These are phyloP conservation scores for Saposhnikovia divaricata DNA, from an alignment of 129 eudicot genomes.

Conservation along the genomic window DNA sequence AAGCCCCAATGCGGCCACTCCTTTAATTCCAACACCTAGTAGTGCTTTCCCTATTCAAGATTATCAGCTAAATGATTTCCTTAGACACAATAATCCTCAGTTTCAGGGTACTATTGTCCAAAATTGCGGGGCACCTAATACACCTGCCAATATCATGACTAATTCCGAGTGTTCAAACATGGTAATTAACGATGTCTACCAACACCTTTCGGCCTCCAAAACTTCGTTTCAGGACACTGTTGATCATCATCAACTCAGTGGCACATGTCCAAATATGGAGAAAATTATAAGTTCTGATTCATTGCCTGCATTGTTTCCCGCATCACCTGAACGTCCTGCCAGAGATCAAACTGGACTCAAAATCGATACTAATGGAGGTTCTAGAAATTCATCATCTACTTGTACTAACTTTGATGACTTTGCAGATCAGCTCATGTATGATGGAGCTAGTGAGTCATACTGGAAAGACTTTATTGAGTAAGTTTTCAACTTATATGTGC, in stretches of 20 bases:
- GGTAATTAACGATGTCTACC: neutral
- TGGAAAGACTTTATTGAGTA: constrained; percentile 37
- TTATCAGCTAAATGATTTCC: constrained; percentile 10
- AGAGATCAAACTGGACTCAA: neutral
- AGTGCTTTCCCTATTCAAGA: neutral
- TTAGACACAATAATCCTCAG: neutral
- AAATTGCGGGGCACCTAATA: constrained; percentile 1
- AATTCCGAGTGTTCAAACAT: constrained; percentile 6
- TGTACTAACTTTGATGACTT: constrained; percentile 23
- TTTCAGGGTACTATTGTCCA: constrained; percentile 1
- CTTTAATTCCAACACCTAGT: neutral
- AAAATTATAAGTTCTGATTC: constrained; percentile 3
- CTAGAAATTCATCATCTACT: constrained; percentile 14
- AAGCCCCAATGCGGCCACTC: constrained; percentile 6
- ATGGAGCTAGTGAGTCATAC: constrained; percentile 26
- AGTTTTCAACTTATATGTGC: constrained; percentile 1
- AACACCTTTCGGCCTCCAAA: neutral
- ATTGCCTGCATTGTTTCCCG: constrained; percentile 21
- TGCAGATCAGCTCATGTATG: constrained; percentile 28
- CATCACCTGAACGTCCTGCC: constrained; percentile 6
- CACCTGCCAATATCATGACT: neutral
- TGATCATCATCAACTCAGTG: neutral
- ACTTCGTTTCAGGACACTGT: neutral
- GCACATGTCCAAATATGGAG: neutral
- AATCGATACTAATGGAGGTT: neutral